Percentiles rank a stretch among this genome's conserved stretches.
phyloP scores from a whole-genome alignment of 768 basidiomycete species.

The Phylloporus sp. region DNA sequence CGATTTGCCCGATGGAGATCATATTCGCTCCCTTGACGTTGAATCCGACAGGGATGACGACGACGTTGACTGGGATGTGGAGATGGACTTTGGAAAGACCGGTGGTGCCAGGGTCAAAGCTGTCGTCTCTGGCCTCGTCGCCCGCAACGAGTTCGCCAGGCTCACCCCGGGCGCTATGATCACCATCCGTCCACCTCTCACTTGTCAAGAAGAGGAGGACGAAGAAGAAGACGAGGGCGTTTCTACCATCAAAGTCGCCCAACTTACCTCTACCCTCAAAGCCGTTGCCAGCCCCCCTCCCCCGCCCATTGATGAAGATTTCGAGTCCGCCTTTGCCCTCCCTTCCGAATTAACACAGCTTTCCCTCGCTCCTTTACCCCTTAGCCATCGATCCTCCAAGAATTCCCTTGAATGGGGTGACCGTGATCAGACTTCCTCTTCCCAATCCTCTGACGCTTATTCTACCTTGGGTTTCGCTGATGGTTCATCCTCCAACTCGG shows the following conservation, averaged over 20 bases:
- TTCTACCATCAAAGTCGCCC: slow-evolving; percentile 76
- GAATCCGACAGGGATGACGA: slow-evolving; percentile 65
- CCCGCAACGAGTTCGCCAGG: slow-evolving; percentile 40
- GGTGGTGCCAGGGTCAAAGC: slow-evolving; percentile 46
- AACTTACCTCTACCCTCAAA: slow-evolving; percentile 38
- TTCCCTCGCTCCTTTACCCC: slow-evolving; percentile 74
- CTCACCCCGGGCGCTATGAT: slow-evolving; percentile 24
- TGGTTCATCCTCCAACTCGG: slow-evolving; percentile 68
- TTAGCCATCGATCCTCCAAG: slow-evolving; percentile 77
- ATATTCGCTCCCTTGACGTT: slow-evolving; percentile 54
- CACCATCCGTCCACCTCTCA: slow-evolving; percentile 65
- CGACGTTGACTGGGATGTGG: slow-evolving; percentile 77
- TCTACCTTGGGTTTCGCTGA: slow-evolving; percentile 75
- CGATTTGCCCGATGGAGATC: slow-evolving; percentile 72
- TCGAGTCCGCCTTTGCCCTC: slow-evolving; percentile 79
- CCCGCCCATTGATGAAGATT: slow-evolving; percentile 59
- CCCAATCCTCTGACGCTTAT: slow-evolving; percentile 85
- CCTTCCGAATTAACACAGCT: slow-evolving; percentile 78
- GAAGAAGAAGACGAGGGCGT: slow-evolving; percentile 80
- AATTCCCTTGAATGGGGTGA: slow-evolving; percentile 84
- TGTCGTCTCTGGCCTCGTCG: slow-evolving; percentile 36
- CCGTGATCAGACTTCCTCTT: slow-evolving; percentile 76
- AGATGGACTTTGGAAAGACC: slow-evolving; percentile 64
- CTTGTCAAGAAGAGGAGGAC: slow-evolving; percentile 43
- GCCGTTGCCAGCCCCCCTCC: slow-evolving; percentile 33